A percentile compares a stretch with the other conserved stretches of the same genome.
Conservation (phyloP, 176 grass and related monocot species). For the Bolboschoenus planiculmis region DNA sequence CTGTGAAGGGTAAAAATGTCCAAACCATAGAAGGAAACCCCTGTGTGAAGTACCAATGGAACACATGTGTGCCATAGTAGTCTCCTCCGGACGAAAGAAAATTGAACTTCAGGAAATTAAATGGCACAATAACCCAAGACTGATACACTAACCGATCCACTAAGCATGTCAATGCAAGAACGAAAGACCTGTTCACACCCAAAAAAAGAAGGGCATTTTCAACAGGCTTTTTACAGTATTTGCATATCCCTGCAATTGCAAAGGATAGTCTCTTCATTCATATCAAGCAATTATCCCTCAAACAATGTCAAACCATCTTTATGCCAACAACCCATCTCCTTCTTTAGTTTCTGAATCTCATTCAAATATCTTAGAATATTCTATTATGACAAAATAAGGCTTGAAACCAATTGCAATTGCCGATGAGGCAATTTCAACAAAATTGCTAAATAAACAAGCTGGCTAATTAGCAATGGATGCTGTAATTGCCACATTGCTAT, state of each 20-base stretch:
- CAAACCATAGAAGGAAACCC: conserved; percentile 91
- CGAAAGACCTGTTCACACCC: conserved; percentile 44
- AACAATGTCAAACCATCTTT: neutral
- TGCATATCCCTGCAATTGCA: neutral
- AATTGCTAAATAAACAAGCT: neutral
- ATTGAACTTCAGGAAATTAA: conserved; percentile 94
- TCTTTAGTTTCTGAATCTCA: neutral
- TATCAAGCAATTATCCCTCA: neutral
- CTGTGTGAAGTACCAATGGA: conserved; percentile 92
- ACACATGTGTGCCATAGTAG: conserved; percentile 82
- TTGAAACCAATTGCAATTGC: neutral
- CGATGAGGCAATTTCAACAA: neutral
- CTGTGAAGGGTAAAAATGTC: conserved; percentile 69
- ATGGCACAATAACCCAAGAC: conserved; percentile 60
- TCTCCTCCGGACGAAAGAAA: conserved; percentile 89
- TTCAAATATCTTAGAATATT: neutral
- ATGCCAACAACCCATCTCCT: neutral
- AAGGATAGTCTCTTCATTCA: neutral
- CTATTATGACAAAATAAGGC: neutral
- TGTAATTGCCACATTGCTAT: neutral
- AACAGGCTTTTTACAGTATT: neutral
- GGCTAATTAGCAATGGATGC: neutral
- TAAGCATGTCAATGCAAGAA: conserved; percentile 59
- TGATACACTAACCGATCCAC: conserved; percentile 79
- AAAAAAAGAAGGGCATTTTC: neutral